Percentiles rank a stretch among this genome's conserved stretches.
phyloP scores from a whole-genome alignment of 1,139 yeast genomes.

The Geotrichum cucujoidarum region DNA sequence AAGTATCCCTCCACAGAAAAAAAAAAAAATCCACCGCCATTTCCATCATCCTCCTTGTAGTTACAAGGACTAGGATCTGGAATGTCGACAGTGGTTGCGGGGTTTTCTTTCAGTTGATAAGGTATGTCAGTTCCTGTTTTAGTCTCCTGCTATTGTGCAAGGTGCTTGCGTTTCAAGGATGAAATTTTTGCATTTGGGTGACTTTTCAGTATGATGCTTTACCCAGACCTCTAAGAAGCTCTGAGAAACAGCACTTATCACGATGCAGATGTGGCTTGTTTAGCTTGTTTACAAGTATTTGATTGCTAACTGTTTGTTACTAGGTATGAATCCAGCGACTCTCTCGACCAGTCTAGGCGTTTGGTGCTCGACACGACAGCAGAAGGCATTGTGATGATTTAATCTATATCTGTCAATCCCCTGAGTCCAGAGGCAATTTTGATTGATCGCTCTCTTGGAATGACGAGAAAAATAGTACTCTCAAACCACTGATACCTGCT shows the following conservation, averaged over 20 bases:
- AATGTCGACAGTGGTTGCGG: too few species aligned
- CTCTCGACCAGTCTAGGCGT: background rate
- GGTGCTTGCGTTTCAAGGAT: slow-evolving; percentile 19
- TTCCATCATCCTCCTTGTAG: too few species aligned
- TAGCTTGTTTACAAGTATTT: too few species aligned
- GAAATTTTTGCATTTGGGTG: slow-evolving; percentile 23
- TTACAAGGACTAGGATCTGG: too few species aligned
- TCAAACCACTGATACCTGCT: too few species aligned
- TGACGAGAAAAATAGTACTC: slow-evolving; percentile 9
- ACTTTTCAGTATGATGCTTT: slow-evolving; percentile 20
- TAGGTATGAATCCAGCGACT: too few species aligned
- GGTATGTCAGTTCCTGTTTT: slow-evolving; percentile 1
- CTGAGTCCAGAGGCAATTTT: slow-evolving; percentile 23
- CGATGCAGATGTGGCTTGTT: too few species aligned
- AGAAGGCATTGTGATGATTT: slow-evolving; percentile 25
- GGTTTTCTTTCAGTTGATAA: slow-evolving; percentile 4
- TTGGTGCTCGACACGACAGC: slow-evolving; percentile 1
- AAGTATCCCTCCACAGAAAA: too few species aligned
- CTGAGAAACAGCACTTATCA: too few species aligned
- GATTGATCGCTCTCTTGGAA: background rate
- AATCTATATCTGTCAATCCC: slow-evolving; percentile 35
- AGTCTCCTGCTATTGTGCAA: background rate
- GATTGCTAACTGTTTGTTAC: too few species aligned
- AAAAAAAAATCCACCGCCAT: too few species aligned
- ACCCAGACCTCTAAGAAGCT: slow-evolving; percentile 34